Evolutionary conservation across 805 yeast genomes (phyloP), one percentile per base, ranked within the genome.

Genomic region (Kuraishia piskuri): DNA sequence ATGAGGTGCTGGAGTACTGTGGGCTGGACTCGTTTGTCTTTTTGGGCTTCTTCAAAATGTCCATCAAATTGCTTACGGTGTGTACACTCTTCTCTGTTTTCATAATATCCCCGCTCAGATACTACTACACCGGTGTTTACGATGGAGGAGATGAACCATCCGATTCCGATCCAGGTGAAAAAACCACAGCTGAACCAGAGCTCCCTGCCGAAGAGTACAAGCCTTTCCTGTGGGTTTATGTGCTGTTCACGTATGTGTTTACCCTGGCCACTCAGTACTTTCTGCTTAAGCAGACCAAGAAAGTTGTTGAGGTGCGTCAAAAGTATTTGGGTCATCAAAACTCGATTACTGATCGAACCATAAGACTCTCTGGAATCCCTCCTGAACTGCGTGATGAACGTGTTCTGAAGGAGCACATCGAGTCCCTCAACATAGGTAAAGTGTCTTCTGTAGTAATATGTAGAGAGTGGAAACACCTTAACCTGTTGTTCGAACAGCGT

Each of bases 21-120:
- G 99, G 99, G 0, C 69, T 92, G 48, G 99, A 92, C 70, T 97
- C 97, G 0, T 90, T 80, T 69, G 98, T 94, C 50, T 92, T 88
- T 63, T 69, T 92, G 31, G 90, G 90, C 2, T 91, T 92, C 65
- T 94, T 94, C 77, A 85, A 88, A 56, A 88, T 90, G 88, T 80
- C 94, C 56, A 88, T 91, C 50, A 81, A 82, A 64, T 71, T 88
- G 8, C 68, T 92, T 22, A 68, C 80, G 2, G 69, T 79, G 1
- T 84, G 90, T 62, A 77, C 88, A 49, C 54, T 88, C 2, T 80
- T 88, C 61, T 90, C 96, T 1, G 71, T 87, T 9, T 70, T 82
- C 4, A 76, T 92, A 2, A 86, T 92, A 21, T 86, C 96, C 0
- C 98, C 99, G 0, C 77, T 94, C 3, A 68, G 97, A 53, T 86